Evolutionary conservation across 495 filamentous ascomycete genomes (phyloP).

Genomic region (Evernia prunastri): DNA sequence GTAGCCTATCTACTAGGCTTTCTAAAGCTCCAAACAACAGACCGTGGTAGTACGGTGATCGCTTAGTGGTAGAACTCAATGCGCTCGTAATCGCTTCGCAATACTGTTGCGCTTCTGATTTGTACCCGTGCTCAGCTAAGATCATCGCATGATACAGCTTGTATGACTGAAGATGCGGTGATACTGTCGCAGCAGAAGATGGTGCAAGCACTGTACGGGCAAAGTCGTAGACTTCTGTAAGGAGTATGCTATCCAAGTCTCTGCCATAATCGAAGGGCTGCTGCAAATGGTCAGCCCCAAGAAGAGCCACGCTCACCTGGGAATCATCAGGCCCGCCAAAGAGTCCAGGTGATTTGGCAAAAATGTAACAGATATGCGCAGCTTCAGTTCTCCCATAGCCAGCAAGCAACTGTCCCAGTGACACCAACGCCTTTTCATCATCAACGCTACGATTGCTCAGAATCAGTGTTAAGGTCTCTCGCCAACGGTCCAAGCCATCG

Average conservation of each 20-base stretch:
- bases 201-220: conserved; percentile 60
- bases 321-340: conserved; percentile 83
- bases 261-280: conserved; percentile 59
- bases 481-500: conserved; percentile 87
- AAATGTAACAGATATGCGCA: conserved; percentile 81
- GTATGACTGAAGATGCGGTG: conserved; percentile 80
- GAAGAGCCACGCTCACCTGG: conserved; percentile 66
- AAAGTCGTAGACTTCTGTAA: conserved; percentile 92
- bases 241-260: conserved; percentile 75
- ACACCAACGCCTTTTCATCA: conserved; percentile 67
- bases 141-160: conserved; percentile 80
- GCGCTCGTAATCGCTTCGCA: conserved; percentile 77
- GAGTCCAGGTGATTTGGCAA: conserved; percentile 44
- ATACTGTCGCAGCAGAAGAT: conserved; percentile 45
- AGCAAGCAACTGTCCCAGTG: conserved; percentile 76
- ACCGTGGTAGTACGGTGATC: conserved; percentile 76
- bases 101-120: conserved; percentile 80
- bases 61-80: conserved; percentile 73
- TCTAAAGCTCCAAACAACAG: conserved; percentile 68
- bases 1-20: conserved; percentile 73
- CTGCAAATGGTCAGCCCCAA: conserved; percentile 72
- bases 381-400: conserved; percentile 85
- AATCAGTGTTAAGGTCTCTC: conserved; percentile 78
- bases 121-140: conserved; percentile 75
- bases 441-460: conserved; percentile 78